phyloP scores from a whole-genome alignment of 2,329 filamentous ascomycete genomes.

The Cercospora sp. region DNA sequence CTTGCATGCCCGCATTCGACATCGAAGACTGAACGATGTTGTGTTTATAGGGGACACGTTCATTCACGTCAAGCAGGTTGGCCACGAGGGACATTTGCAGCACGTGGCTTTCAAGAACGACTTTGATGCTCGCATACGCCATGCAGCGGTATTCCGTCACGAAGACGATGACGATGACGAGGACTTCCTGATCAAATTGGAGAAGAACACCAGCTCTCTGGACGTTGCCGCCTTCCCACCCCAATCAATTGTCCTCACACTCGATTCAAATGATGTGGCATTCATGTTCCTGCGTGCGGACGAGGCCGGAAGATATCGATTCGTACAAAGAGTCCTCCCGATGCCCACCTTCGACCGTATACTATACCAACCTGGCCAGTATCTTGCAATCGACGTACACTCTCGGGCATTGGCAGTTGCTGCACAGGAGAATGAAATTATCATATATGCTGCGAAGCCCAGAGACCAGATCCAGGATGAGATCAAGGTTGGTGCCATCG shows the following conservation, averaged over 20 bases:
- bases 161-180: conserved; percentile 41
- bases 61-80: conserved; percentile 71
- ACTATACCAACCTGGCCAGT: conserved; percentile 58
- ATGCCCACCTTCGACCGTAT: conserved; percentile 57
- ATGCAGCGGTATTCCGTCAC: conserved; percentile 70
- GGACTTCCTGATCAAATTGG: conserved; percentile 31
- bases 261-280: conserved; percentile 70
- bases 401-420: conserved; percentile 65
- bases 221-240: conserved; percentile 56
- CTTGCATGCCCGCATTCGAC: conserved; percentile 74
- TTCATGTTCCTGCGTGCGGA: conserved; percentile 68
- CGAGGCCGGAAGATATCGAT: conserved; percentile 53
- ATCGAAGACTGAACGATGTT: conserved; percentile 71
- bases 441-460: conserved; percentile 68
- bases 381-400: conserved; percentile 76
- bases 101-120: conserved; percentile 76
- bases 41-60: conserved; percentile 82
- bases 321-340: conserved; percentile 60
- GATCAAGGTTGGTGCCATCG: conserved; percentile 48
- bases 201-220: conserved; percentile 25
- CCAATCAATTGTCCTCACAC: conserved; percentile 75
- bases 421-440: conserved; percentile 68
- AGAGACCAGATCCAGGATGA: conserved; percentile 54
- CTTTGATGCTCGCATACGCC: conserved; percentile 75
- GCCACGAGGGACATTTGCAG: conserved; percentile 65